Base-by-base conservation (phyloP, 768 basidiomycete genomes). In the Tylopilus intermedius region DNA sequence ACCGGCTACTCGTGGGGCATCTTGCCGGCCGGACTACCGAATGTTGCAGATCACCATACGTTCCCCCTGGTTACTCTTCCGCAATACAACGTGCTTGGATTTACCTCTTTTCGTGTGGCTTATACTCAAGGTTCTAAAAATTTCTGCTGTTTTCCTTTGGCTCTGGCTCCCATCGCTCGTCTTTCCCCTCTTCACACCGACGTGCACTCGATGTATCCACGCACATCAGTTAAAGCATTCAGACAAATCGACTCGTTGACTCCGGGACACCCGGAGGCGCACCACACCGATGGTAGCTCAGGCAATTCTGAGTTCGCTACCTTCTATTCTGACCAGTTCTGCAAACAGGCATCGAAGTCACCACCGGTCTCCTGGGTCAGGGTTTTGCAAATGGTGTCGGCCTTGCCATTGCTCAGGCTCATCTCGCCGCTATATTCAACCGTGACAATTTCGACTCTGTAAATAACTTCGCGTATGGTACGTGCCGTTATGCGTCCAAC, bases 301-400 rank as follows among this genome's bases (percentile, higher is more conserved):
- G 46, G 24, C 4, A n/a, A 6, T 13, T 42, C 45, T n/a, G 32
- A 45, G n/a, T 37, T 30, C 40, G 44, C 54, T 51, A 35, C 54
- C 27, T 32, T n/a, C 15, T 32, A 35, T 46, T 47, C 50, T 61
- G 30, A 62, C 55, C 29, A 8, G 26, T 13, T 27, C 44, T 43
- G 43, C 47, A 43, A 45, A 42, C 59, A 84, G 82, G 84, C 54
- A 78, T 90, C 45, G 89, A 91, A 73, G 92, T 97, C 54, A 97
- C 94, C 58, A 97, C 94, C 51, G 94, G 94, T 50, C 94, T 94
- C 56, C 84, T 97, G 30, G 94, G 94, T 41, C 94, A 97, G 72
- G 91, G 93, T 58, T 89, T 97, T 67, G 83, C 88, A 57, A 95
- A 94, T 66, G 92, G 83, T 56, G 92, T 97, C 61, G 94, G 94